These are phyloP conservation scores for Rostrohypoxylon terebratum DNA, from an alignment of 495 filamentous ascomycete genomes.

Conservation along the genomic window DNA sequence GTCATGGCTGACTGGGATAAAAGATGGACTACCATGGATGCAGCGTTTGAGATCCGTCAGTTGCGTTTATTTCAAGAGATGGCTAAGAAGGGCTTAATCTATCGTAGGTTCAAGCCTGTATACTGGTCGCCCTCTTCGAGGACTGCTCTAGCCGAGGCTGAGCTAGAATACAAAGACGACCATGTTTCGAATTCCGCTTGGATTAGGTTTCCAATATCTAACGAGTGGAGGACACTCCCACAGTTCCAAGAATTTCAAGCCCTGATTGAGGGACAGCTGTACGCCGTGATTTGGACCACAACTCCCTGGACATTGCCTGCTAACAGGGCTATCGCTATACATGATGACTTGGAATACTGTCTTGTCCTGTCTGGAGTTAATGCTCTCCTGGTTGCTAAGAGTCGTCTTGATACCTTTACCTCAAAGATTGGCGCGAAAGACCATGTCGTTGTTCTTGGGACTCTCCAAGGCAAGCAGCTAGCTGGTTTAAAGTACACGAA, in stretches of 20 bases:
- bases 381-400: conserved; percentile 68
- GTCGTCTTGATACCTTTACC: conserved; percentile 65
- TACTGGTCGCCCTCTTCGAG: conserved; percentile 95
- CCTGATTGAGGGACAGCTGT: conserved; percentile 59
- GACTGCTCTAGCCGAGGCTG: conserved; percentile 93
- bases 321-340: conserved; percentile 87
- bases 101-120: conserved; percentile 89
- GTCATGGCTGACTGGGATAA: conserved; percentile 97
- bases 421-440: conserved; percentile 45
- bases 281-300: conserved; percentile 93
- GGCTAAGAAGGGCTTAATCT: conserved; percentile 85
- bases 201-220: conserved; percentile 78
- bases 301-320: conserved; percentile 98
- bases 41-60: conserved; percentile 85
- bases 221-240: conserved; percentile 57
- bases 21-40: conserved; percentile 93
- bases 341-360: conserved; percentile 76
- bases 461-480: conserved; percentile 74
- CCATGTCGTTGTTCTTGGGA: conserved; percentile 62
- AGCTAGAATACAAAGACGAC: conserved; percentile 91
- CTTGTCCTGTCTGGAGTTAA: conserved; percentile 71
- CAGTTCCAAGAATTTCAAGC: conserved; percentile 50
- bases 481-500: conserved; percentile 73
- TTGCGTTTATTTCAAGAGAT: conserved; percentile 86
- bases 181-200: conserved; percentile 85